Evolutionary conservation across 202 grass and related monocot species (phyloP), one percentile per base, ranked within the genome.

Genomic region (Eragrostis tef): DNA sequence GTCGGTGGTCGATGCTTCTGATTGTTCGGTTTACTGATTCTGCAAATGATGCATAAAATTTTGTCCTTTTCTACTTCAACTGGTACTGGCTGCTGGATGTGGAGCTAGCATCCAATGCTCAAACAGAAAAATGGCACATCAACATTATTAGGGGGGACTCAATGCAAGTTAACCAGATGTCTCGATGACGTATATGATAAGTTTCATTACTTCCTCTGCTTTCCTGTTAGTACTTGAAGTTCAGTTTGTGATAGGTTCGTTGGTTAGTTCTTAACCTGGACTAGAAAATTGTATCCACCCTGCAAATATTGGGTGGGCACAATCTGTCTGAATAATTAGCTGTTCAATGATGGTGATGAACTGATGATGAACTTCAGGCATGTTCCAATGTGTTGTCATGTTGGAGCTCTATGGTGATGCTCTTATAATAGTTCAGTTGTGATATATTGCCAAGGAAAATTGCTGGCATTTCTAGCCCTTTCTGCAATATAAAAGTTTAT

Each of bases 381-480:
- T 20, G 21, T 67, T 71, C 49, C 26, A 47, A 1, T 39, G 58
- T 36, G 24, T 36, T 79, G 56, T 15, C 45, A 15, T 64, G 21
- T 39, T 85, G 19, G 22, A 74, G 6, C 29, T 21, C 6, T 15
- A 20, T 48, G 68, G 29, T 46, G 25, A 24, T 91, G 27, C 25
- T 79, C 12, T 86, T 9, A 3, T 47, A 73, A 75, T 72, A 26
- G 2, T 25, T 5, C 14, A 61, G 21, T 86, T 71, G 34, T 66
- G 75, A 29, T 47, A 64, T 39, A 39, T 21, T 63, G 72, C 47
- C 36, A 62, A 9, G 26, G 24, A 24, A 71, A 34, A 63, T 16
- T 67, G 20, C 71, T 64, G 47, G 31, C 73, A 19, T 60, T 82
- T 78, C 36, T 43, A 68, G 41, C 60, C 68, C 49, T 64, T 77